Evolutionary conservation across 257 asterid species (phyloP).

Genomic region (Solanum bulbocastanum): DNA sequence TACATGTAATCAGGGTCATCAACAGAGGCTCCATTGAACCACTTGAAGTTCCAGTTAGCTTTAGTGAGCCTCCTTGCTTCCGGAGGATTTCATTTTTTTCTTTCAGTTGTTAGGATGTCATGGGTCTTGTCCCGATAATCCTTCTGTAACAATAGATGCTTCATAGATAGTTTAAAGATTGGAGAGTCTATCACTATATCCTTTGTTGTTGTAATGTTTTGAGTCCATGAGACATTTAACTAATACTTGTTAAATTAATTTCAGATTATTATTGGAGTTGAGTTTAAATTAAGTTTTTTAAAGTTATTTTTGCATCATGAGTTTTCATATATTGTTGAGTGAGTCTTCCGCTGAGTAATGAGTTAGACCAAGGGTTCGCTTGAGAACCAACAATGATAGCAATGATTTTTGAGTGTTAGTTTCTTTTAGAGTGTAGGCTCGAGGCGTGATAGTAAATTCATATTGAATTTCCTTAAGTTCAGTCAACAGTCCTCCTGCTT

Average conservation of each 20-base stretch:
- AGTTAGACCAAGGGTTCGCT: neutral
- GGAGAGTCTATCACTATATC: neutral
- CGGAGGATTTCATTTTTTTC: neutral
- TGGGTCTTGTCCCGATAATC: neutral
- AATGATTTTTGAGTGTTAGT: neutral
- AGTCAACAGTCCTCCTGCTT: neutral
- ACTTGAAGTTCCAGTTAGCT: neutral
- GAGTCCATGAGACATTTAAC: neutral
- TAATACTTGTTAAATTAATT: neutral
- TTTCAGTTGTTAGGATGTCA: neutral
- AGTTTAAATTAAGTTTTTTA: neutral
- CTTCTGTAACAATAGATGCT: neutral
- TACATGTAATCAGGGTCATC: neutral
- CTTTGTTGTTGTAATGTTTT: neutral
- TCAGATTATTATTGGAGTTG: neutral
- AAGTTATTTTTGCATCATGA: neutral
- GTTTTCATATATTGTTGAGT: neutral
- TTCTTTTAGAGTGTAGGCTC: too few relatives aligned
- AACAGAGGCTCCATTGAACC: neutral
- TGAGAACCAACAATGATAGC: too few relatives aligned
- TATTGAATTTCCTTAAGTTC: too few relatives aligned
- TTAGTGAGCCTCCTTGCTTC: neutral
- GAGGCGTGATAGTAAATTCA: neutral
- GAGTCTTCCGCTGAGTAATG: neutral
- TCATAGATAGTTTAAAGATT: neutral